Evolutionary conservation across 192 early-diverging fungal species (phyloP).

Genomic region (Coemansia sp.): DNA sequence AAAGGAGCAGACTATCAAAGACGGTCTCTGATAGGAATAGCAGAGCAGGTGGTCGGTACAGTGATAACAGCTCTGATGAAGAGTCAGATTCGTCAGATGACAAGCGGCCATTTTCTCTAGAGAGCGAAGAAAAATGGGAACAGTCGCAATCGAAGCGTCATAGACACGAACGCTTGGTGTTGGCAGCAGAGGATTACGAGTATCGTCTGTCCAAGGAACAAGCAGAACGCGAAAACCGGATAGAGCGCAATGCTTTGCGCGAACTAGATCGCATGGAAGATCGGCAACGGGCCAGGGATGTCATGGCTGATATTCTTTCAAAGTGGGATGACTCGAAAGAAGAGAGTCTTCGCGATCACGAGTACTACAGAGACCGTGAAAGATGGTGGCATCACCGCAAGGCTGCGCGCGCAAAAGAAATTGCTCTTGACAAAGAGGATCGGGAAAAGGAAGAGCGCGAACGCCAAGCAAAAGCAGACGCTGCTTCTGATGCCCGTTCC

Average conservation of each 20-base stretch:
- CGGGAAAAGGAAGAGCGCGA: conserved; percentile 52
- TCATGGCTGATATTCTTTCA: conserved; percentile 17
- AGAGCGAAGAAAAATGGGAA: conserved; percentile 35
- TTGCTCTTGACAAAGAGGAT: conserved; percentile 69
- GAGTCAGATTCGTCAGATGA: neutral
- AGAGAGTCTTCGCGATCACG: conserved; percentile 46
- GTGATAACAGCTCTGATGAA: neutral
- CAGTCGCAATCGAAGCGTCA: conserved; percentile 13
- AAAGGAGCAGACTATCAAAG: no score
- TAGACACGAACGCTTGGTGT: conserved; percentile 20
- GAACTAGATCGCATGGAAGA: conserved; percentile 44
- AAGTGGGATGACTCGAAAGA: conserved; percentile 46
- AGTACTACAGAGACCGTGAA: conserved; percentile 75
- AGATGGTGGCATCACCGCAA: conserved; percentile 75
- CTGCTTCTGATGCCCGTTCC: no score
- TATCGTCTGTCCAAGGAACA: conserved; percentile 16
- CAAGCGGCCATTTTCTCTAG: conserved; percentile 20
- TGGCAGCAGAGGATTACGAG: conserved; percentile 32
- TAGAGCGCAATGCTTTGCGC: conserved; percentile 30
- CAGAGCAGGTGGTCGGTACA: neutral
- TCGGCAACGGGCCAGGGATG: conserved; percentile 18
- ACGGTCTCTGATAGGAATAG: neutral
- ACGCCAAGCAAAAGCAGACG: conserved; percentile 16
- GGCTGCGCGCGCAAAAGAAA: conserved; percentile 62
- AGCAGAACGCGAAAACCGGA: conserved; percentile 24